These are phyloP conservation scores for Mycena floridula DNA, from an alignment of 768 basidiomycete species.

Conservation along the genomic window DNA sequence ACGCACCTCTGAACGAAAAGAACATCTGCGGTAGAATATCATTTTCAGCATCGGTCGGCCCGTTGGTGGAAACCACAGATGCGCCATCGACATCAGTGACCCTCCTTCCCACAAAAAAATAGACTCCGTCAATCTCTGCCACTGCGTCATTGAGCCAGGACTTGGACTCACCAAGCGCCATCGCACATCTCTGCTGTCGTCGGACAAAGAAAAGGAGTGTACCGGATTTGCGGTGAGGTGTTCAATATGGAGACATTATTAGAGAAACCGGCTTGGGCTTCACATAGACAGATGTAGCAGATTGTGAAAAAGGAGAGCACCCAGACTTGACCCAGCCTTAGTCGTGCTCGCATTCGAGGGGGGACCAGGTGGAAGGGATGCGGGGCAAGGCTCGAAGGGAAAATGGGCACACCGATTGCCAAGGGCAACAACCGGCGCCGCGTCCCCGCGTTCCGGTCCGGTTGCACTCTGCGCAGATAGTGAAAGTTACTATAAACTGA, in stretches of 20 bases:
- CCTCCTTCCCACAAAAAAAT: constrained; percentile 25
- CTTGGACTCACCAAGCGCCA: constrained; percentile 37
- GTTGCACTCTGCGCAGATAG: too few species aligned
- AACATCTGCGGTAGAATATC: constrained; percentile 53
- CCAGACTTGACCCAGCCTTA: too few species aligned
- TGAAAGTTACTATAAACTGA: too few species aligned
- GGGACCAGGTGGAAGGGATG: too few species aligned
- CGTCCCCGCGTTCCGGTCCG: too few species aligned
- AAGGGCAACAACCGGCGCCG: too few species aligned
- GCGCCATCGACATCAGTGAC: constrained; percentile 15
- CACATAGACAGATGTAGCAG: not conserved
- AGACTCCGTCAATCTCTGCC: not conserved
- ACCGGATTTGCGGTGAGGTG: constrained; percentile 34
- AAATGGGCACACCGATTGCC: too few species aligned
- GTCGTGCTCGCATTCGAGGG: not conserved
- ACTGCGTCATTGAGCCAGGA: not conserved
- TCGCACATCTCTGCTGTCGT: constrained; percentile 24
- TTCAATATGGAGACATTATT: constrained; percentile 34
- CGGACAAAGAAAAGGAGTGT: constrained; percentile 43
- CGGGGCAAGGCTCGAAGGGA: too few species aligned
- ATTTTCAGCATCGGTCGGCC: constrained; percentile 33
- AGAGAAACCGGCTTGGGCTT: constrained; percentile 5
- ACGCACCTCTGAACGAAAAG: constrained; percentile 45
- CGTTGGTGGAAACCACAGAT: constrained; percentile 30
- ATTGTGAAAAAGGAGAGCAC: not conserved